Conservation (phyloP, 2,329 filamentous ascomycete species). For the Sporothrix phasma region DNA sequence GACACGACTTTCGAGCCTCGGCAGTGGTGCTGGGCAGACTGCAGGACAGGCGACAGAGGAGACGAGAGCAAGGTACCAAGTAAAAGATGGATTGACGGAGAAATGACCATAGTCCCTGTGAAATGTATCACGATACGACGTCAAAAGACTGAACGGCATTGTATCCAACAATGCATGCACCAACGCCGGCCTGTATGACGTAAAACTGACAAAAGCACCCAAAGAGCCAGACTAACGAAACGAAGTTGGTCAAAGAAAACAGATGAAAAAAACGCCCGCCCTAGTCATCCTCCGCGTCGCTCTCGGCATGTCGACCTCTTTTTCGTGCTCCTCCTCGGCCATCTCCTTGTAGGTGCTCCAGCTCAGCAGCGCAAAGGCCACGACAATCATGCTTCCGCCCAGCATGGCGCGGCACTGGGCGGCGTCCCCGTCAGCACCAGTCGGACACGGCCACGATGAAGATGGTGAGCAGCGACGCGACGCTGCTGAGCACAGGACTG, state of each 20-base stretch:
- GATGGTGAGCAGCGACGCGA: slow-evolving; percentile 88
- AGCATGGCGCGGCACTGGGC: slow-evolving; percentile 64
- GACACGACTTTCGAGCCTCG: not conserved
- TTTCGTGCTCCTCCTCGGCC: slow-evolving; percentile 66
- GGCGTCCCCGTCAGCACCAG: slow-evolving; percentile 75
- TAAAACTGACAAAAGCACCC: not conserved
- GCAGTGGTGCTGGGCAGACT: not conserved
- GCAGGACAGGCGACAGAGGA: not conserved
- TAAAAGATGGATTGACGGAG: not conserved
- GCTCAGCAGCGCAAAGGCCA: slow-evolving; percentile 75
- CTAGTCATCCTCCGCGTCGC: slow-evolving; percentile 18
- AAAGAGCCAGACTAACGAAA: not conserved
- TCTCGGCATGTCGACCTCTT: slow-evolving; percentile 29
- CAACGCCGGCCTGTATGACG: not conserved
- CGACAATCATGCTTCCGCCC: slow-evolving; percentile 80
- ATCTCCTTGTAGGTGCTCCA: slow-evolving; percentile 93
- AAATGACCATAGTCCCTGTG: not conserved
- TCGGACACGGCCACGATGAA: slow-evolving; percentile 92
- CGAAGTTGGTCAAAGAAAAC: not conserved
- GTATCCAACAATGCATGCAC: not conserved
- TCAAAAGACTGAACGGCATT: not conserved
- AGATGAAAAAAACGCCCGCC: not conserved
- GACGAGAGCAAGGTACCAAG: not conserved
- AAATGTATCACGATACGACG: not conserved
- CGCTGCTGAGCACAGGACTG: slow-evolving; percentile 81